Evolutionary conservation across 352 stramenopile species (phyloP), one percentile per base, ranked within the genome.

Genomic region (Globisporangium cederbergense): DNA sequence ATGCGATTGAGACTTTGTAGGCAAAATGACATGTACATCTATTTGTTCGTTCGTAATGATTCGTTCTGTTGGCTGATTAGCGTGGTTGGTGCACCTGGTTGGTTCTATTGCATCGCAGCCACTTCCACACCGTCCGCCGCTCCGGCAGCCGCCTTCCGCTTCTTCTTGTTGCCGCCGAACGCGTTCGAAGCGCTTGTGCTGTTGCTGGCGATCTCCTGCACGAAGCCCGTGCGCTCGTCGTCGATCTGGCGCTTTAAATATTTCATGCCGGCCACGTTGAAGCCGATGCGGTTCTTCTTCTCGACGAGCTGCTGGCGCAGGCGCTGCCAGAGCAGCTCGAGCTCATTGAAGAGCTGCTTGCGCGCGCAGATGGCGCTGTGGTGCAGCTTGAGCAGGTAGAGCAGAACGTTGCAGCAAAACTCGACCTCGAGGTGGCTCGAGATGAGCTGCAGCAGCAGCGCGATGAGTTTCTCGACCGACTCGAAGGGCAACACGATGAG

Each of bases 401-500:
- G 75, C 53, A 93, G 62, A 65, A 89, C 76, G 28, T 85, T 76
- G 74, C 83, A 92, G 75, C 91, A 98, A 55, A 98, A 88, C 67
- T 99, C 97, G 36, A 98, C 84, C 46, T 97, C 95, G 60, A 97
- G 71, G 65, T 92, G 83, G 65, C 73, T 77, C 57, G 83, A 90
- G 56, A 95, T 93, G 25, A 98, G 78, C 67, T 97, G 68, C 50
- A 97, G 85, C 22, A 99, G 76, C 71, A 98, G 92, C 58, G 88
- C 82, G 56, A 99, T 90, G 47, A 99, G 71, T 49, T 93, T 82
- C 71, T 98, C 87, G 14, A 99, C 89, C 76, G 98, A 93, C 67
- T 97, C 91, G 46, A 99, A 92, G n/a, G 98, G 95, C 40, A 99
- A 78, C 57, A 99, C 88, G 57, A 99, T 90, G 45, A 99, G 76